Base-by-base conservation (phyloP, 2,329 filamentous ascomycete genomes). In the Delphinella strobiligena region DNA sequence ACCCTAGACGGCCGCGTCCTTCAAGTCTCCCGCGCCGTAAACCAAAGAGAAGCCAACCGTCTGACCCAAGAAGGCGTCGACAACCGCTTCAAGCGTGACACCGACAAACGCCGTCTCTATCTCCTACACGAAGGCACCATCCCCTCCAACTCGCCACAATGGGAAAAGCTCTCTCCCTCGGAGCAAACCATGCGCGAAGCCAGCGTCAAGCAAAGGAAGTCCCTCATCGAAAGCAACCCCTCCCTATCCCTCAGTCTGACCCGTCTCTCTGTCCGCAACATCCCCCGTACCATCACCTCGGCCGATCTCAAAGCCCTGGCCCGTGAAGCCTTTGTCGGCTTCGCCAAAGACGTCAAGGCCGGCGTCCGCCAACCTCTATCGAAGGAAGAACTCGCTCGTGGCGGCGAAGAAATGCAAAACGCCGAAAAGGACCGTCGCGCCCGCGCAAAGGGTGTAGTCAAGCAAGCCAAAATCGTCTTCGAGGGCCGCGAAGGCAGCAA, bases 391-490 rank as follows among this genome's bases (percentile, higher is more conserved):
- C 72, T 84, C 38, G 67, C 75, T 12, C 78, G 91, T 31, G 87
- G 85, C 37, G 82, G 82, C 9, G 79, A 83, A 22, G 79, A 82
- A 36, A 88, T 88, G 68, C 78, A 75, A 50, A 78, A 84, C 44
- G 82, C 85, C 3, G 91, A 98, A 55, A 75, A 74, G 36, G 70
- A 78, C 46, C 77, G 91, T 40, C 93, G 83, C 57, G 66, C 74
- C 48, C 86, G 89, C 60, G 82, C 84, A 40, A 91, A 89, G 56
- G 86, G 80, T 52, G 72, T 98, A 36, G 86, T 98, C 32, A 82
- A 78, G 52, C 91, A 98, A 63, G 82, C 89, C 41, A 98, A 95
- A 68, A 75, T 98, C 40, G 83, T 96, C 29, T 96, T 91, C 54
- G 91, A 98, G 65, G 83, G 81, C 41, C 74, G 75, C 27, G 78